Conservation (phyloP, 2,329 filamentous ascomycete species). For the Fonsecaea monophora region DNA sequence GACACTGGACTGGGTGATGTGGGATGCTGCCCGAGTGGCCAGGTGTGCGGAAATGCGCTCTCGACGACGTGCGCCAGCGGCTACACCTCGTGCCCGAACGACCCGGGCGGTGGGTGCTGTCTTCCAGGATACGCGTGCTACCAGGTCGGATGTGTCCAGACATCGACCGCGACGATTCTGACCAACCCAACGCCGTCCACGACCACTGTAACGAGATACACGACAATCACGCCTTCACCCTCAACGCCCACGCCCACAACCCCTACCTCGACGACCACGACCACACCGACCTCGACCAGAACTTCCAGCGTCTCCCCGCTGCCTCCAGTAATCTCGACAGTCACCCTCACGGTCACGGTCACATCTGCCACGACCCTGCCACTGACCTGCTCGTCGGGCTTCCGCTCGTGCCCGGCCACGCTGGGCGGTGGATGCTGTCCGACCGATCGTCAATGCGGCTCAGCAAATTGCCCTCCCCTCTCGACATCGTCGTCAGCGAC, state of each 20-base stretch:
- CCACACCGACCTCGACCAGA: constrained; percentile 32
- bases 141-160: constrained; percentile 59
- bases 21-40: constrained; percentile 65
- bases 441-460: constrained; percentile 53
- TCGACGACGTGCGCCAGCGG: constrained; percentile 56
- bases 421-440: constrained; percentile 55
- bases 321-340: constrained; percentile 26
- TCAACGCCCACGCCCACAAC: constrained; percentile 43
- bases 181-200: constrained; percentile 30
- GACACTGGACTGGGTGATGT: constrained; percentile 63
- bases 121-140: constrained; percentile 66
- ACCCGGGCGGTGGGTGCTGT: constrained; percentile 66
- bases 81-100: constrained; percentile 62
- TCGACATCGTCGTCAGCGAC: constrained; percentile 36
- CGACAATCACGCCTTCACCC: constrained; percentile 29
- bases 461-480: constrained; percentile 48
- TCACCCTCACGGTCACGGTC: constrained; percentile 30
- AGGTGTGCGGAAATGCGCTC: constrained; percentile 60
- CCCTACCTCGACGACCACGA: constrained; percentile 39
- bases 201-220: constrained; percentile 40
- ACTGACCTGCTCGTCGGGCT: constrained; percentile 52
- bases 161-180: constrained; percentile 39
- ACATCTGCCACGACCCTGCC: constrained; percentile 43
- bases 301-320: constrained; percentile 43
- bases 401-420: constrained; percentile 53